These are phyloP conservation scores for Rickenella mellea DNA, from an alignment of 768 basidiomycete species.

Conservation along the genomic window DNA sequence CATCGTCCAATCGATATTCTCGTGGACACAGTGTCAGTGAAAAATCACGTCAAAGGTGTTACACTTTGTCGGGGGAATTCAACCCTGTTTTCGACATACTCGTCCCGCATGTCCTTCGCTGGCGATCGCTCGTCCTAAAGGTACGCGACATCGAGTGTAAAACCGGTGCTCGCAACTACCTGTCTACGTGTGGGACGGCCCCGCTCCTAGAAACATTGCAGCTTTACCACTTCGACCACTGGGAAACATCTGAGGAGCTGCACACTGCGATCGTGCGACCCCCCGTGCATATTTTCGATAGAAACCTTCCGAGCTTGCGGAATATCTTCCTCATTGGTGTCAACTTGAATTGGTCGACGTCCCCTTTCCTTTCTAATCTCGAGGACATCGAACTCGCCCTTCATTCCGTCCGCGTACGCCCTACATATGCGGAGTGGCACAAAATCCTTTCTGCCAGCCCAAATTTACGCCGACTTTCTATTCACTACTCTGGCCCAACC, in stretches of 20 bases:
- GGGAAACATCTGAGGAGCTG: constrained; percentile 20
- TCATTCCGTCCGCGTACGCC: constrained; percentile 54
- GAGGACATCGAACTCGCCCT: constrained; percentile 49
- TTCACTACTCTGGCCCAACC: constrained; percentile 52
- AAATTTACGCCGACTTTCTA: constrained; percentile 32
- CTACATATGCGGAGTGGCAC: constrained; percentile 46
- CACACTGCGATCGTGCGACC: constrained; percentile 31
- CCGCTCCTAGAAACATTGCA: constrained; percentile 43
- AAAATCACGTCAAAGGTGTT: constrained; percentile 38
- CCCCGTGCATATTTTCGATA: constrained; percentile 41
- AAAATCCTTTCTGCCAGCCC: constrained; percentile 43
- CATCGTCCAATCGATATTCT: constrained; percentile 36
- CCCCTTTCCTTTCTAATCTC: constrained; percentile 32
- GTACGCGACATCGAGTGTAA: constrained; percentile 32
- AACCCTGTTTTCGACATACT: constrained; percentile 31
- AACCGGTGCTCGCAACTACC: constrained; percentile 35
- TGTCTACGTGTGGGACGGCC: constrained; percentile 36
- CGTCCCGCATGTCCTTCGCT: constrained; percentile 42
- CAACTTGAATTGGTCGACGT: constrained; percentile 49
- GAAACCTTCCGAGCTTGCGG: constrained; percentile 40
- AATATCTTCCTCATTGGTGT: constrained; percentile 54
- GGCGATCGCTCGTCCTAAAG: constrained; percentile 40
- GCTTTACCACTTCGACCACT: constrained; percentile 44
- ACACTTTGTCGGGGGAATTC: constrained; percentile 47
- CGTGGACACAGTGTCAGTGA: constrained; percentile 43